Percentiles rank a stretch among this genome's conserved stretches.
These are phyloP conservation scores for Arthrobotrys musiformis DNA, from an alignment of 2,329 filamentous ascomycete genomes.

Conservation along the genomic window DNA sequence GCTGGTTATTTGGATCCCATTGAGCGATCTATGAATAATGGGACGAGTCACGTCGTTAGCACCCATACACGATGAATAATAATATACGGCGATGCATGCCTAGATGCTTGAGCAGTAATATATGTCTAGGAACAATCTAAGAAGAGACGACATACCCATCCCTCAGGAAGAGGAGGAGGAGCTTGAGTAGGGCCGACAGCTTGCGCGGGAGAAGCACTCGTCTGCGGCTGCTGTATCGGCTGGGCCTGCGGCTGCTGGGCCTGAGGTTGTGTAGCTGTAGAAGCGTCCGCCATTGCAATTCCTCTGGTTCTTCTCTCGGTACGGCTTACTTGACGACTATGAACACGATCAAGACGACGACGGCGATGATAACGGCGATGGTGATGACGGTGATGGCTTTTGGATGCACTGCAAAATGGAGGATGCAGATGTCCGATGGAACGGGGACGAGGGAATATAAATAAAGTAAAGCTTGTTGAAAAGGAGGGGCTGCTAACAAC, in stretches of 20 bases:
- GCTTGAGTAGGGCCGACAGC: slow-evolving; percentile 58
- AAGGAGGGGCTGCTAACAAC: slow-evolving; percentile 32
- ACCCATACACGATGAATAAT: too few species aligned
- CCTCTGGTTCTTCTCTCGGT: background rate
- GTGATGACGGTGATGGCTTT: background rate
- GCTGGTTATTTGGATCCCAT: slow-evolving; percentile 59
- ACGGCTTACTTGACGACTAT: too few species aligned
- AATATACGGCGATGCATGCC: too few species aligned
- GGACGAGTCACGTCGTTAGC: too few species aligned
- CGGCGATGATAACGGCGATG: background rate
- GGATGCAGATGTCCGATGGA: background rate
- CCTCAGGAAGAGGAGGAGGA: slow-evolving; percentile 58
- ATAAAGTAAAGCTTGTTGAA: slow-evolving; percentile 13
- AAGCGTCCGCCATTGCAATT: slow-evolving; percentile 40
- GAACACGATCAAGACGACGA: too few species aligned
- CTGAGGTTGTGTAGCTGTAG: slow-evolving; percentile 27
- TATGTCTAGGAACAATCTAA: too few species aligned
- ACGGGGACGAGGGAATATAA: slow-evolving; percentile 13
- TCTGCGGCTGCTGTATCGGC: slow-evolving; percentile 54
- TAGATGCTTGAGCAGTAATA: too few species aligned
- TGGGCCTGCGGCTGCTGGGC: slow-evolving; percentile 24
- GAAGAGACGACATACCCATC: slow-evolving; percentile 55
- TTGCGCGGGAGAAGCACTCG: slow-evolving; percentile 57
- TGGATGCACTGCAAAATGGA: background rate
- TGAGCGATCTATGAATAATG: slow-evolving; percentile 57